Evolutionary conservation across 306 rosid species (phyloP), one percentile per base, ranked within the genome.

Genomic region (Neltuma alba): DNA sequence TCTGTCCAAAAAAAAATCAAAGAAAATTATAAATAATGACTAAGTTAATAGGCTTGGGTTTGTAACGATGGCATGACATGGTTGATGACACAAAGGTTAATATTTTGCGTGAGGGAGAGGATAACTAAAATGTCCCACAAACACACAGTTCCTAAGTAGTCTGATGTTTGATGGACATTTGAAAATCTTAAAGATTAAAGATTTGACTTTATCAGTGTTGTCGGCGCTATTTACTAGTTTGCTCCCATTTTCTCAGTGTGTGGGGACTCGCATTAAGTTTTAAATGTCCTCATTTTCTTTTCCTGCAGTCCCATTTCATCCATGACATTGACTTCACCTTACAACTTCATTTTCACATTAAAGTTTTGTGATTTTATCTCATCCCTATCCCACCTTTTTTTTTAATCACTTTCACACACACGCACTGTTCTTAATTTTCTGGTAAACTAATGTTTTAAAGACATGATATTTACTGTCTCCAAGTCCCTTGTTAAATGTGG

Each of bases 251-350:
- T 65, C 12, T 12, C 48, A 33, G 77, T 72, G 57, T 52, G 77
- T 72, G 34, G 77, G 77, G 77, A 52, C 58, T 42, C 34, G 34
- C 13, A 10, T 72, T 36, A 73, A 12, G 36, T 36, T 73, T 54
- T n/a, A 52, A 73, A 9, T 73, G 50, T 25, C 31, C 66, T 73
- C 34, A n/a, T 52, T 36, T n/a, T 18, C 21, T 71, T 21, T 8
- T 45, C 18, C 61, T 21, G 61, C 23, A 23, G 0, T 1, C 12
- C 64, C 20, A 73, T n/a, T 33, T 50, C 33, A 36, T 34, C 65
- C 65, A 11, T 52, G 65, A 72, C 13, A 70, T 34, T 72, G 50
- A 37, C 50, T 37, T 21, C 16, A 14, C 67, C 67, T 36, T 16
- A 5, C 61, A 54, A 14, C 34, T 74, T 25, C 14, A 57, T 55